Conservation (phyloP, 371 early-diverging fungal species). For the Apophysomyces trapeziformis region DNA sequence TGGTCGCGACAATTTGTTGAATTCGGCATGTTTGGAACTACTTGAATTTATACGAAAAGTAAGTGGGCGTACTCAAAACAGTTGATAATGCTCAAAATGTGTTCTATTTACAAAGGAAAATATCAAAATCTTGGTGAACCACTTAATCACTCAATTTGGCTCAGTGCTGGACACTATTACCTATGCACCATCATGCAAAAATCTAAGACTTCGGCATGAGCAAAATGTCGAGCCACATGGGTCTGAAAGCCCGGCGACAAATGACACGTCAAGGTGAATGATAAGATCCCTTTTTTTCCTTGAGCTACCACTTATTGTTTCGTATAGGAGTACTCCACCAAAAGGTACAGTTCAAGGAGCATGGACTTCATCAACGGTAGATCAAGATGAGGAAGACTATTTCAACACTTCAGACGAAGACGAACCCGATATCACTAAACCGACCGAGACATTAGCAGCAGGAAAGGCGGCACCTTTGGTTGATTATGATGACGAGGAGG, state of each 20-base stretch:
- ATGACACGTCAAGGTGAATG: neutral
- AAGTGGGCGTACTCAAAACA: constrained; percentile 11
- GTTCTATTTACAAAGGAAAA: constrained; percentile 54
- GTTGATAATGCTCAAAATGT: neutral
- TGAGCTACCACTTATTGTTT: neutral
- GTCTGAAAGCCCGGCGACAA: constrained; percentile 1
- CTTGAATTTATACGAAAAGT: constrained; percentile 80
- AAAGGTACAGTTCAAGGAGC: constrained; percentile 42
- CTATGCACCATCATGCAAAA: constrained; percentile 66
- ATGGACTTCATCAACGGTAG: constrained; percentile 64
- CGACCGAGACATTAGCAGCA: constrained; percentile 14
- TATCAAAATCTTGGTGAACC: constrained; percentile 68
- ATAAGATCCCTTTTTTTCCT: neutral
- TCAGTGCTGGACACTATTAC: constrained; percentile 61
- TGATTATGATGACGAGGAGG: constrained; percentile 56
- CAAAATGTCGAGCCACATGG: constrained; percentile 36
- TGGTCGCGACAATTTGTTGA: constrained; percentile 77
- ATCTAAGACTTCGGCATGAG: constrained; percentile 62
- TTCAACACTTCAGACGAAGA: constrained; percentile 78
- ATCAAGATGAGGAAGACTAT: constrained; percentile 86
- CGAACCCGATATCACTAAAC: constrained; percentile 29
- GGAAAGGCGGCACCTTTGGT: constrained; percentile 29
- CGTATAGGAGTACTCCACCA: constrained; percentile 5
- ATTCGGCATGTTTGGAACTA: constrained; percentile 88
- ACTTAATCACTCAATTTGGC: constrained; percentile 71